Evolutionary conservation across 164 flowering plant genomes (phyloP), one percentile per base, ranked within the genome.

Genomic region (Vitis riparia): DNA sequence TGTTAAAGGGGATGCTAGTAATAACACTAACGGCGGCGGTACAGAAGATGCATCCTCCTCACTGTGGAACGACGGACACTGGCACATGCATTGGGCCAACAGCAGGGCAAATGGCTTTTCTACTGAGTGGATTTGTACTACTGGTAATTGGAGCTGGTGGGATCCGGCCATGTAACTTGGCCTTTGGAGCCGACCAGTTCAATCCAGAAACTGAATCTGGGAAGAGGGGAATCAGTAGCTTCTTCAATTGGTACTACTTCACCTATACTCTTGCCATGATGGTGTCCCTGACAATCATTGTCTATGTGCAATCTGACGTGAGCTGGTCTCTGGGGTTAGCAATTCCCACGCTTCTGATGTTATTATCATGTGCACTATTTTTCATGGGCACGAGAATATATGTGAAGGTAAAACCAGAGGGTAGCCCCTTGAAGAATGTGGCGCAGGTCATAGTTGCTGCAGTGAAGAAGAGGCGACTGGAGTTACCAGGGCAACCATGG

Each of bases 201-300:
- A 74, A 84, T 62, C 85, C 83, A 9, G 71, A 66, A 0, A 73
- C 83, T 1, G 84, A 84, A 47, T 77, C 83, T 1, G 85, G 87
- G 0, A 81, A 71, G 60, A 71, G 78, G 59, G 87, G 83, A 1
- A 84, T 81, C 68, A 78, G 59, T 56, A 81, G 87, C 64, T 84
- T 81, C 80, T 84, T 81, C 75, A 84, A 81, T 17, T 84, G 87
- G 87, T 84, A 84, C 72, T 81, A 75, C 66, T 79, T 81, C 77
- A 84, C 85, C 55, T 62, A 62, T 49, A 79, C 87, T 5, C 75
- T 81, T 63, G 83, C 83, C 11, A 65, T 73, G 58, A 79, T 84
- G 83, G 78, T 84, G 23, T 77, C 87, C 2, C 50, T 81, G 51
- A 84, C 87, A 12, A 11, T 76, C 17, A 72, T 84, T 11, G 87